These are phyloP conservation scores for Globisporangium radiosum DNA, from an alignment of 352 stramenopile genomes.

Conservation along the genomic window DNA sequence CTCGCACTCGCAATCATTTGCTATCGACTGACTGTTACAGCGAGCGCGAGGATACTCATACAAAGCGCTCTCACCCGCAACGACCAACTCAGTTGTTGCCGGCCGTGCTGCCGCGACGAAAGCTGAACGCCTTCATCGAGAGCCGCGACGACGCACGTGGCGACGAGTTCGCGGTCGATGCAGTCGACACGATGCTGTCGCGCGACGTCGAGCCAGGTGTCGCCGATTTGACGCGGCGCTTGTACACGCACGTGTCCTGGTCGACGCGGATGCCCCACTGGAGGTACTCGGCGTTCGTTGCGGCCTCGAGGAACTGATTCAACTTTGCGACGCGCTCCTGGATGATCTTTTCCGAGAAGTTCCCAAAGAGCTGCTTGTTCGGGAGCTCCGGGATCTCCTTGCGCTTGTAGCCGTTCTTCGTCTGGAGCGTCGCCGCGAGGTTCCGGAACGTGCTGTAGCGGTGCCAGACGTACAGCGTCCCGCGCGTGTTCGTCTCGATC, in stretches of 20 bases:
- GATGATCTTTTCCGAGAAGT: slow-evolving; percentile 73
- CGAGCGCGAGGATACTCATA: no score
- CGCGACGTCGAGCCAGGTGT: slow-evolving; percentile 17
- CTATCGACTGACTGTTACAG: no score
- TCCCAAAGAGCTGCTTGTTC: slow-evolving; percentile 69
- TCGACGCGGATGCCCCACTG: slow-evolving; percentile 74
- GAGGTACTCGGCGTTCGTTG: slow-evolving; percentile 64
- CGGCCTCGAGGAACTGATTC: slow-evolving; percentile 71
- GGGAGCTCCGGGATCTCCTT: slow-evolving; percentile 70
- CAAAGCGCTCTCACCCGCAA: no score
- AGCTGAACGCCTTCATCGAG: slow-evolving; percentile 70
- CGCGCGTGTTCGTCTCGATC: slow-evolving; percentile 83
- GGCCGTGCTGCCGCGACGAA: slow-evolving; percentile 51
- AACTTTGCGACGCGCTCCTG: slow-evolving; percentile 65
- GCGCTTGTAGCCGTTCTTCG: slow-evolving; percentile 70
- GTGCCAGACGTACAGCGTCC: slow-evolving; percentile 83
- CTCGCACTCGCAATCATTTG: no score
- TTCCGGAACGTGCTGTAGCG: slow-evolving; percentile 82
- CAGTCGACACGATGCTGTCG: slow-evolving; percentile 16
- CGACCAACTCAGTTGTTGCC: slow-evolving; percentile 16
- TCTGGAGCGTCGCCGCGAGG: slow-evolving; percentile 56
- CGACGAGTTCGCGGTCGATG: slow-evolving; percentile 35
- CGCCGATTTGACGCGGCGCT: slow-evolving; percentile 47
- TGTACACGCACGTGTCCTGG: slow-evolving; percentile 71
- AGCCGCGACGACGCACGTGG: slow-evolving; percentile 51